Conservation (phyloP, 331 rosid genomes). For the Arachis monticola region DNA sequence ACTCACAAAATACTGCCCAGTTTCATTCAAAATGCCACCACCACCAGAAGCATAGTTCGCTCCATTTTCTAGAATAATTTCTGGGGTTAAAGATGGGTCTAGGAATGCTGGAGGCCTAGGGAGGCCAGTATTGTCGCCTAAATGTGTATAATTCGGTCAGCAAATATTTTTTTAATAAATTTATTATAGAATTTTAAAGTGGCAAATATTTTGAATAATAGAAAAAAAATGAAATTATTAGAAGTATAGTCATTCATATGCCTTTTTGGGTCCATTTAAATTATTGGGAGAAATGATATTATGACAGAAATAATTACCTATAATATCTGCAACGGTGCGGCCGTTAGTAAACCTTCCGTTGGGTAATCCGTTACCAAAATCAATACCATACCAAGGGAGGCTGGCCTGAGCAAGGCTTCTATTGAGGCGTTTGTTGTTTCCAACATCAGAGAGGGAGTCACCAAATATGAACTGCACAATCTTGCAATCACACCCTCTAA, state of each 20-base stretch:
- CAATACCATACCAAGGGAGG: constrained; percentile 97
- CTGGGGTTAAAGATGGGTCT: constrained; percentile 69
- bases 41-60: constrained; percentile 97
- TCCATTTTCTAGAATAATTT: constrained; percentile 69
- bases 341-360: constrained; percentile 97
- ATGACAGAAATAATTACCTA: constrained; percentile 51
- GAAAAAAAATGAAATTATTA: no score
- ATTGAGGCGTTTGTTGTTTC: constrained; percentile 67
- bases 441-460: constrained; percentile 94
- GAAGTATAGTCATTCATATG: no score
- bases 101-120: constrained; percentile 93
- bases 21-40: constrained; percentile 91
- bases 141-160: not conserved
- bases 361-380: constrained; percentile 88
- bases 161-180: not conserved
- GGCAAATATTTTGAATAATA: no score
- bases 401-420: constrained; percentile 92
- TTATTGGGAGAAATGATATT: no score
- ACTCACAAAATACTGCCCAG: constrained; percentile 86
- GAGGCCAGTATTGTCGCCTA: constrained; percentile 78
- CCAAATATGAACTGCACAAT: constrained; percentile 94
- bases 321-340: constrained; percentile 89
- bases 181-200: no score
- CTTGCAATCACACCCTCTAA: constrained; percentile 66
- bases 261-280: no score